Base-by-base conservation (phyloP, 1,284 basidiomycete species). In the Baeospora myosura region DNA sequence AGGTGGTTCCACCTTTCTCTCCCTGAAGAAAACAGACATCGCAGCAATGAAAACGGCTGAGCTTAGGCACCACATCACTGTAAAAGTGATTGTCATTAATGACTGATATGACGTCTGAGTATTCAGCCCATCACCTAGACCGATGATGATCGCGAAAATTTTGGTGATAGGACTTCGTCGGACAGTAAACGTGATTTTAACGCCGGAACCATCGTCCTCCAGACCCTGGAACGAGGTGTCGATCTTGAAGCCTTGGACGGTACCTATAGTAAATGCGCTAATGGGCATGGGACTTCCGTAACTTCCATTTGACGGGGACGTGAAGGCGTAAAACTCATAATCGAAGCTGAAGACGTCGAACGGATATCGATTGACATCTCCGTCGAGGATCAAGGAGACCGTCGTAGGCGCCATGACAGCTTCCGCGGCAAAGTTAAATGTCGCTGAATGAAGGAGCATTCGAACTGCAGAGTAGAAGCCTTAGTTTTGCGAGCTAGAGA, bases 21-120 rank as follows among this genome's bases (percentile, higher is more conserved):
- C 45, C 5, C 34, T 44, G 22, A 47, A 38, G 17, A 18, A 47
- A 3, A 47, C 32, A 0, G 40, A 47, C 38, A 38, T 41, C n/a
- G 45, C 42, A 12, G 42, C 29, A 5, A 47, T 36, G 45, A 47
- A 42, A 12, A 47, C 29, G 1, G 23, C 23, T 31, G 36, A 25
- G 21, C 39, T 46, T 11, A 46, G 37, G 24, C 39, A 39, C 45
- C 45, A 46, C 45, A 46, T 46, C 17, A 43, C 45, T 46, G 20
- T 25, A 8, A 34, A 34, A 2, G n/a, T n/a, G n/a, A n/a, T n/a
- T 11, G 21, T 14, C 1, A 16, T 34, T 11, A 34, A 20, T 34
- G 3, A 3, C n/a, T n/a, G n/a, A n/a, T n/a, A n/a, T n/a, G n/a
- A n/a, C n/a, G 12, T 34, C 14, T 4, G 21, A 17, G 4, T n/a